Evolutionary conservation across 441 rosid species (phyloP).

Genomic region (Theobroma grandiflorum): DNA sequence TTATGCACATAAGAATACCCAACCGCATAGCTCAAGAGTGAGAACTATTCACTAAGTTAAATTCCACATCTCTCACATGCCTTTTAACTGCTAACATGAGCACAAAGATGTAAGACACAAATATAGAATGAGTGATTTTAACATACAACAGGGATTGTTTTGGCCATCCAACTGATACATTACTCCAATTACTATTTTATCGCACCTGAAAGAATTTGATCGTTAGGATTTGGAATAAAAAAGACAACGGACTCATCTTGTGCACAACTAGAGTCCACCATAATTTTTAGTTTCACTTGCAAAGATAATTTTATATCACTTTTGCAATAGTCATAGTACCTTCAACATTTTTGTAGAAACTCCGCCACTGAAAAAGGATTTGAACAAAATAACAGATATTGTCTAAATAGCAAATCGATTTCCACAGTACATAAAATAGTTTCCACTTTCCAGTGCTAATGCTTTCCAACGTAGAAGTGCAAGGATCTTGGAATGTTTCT

Average conservation of each 20-base stretch:
- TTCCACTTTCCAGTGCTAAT: not conserved
- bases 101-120: not conserved
- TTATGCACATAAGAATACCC: not conserved
- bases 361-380: not conserved
- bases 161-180: not conserved
- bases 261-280: not conserved
- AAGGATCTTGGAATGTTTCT: not conserved
- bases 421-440: not conserved
- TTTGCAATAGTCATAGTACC: not conserved
- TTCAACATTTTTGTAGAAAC: not conserved
- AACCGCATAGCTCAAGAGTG: not conserved
- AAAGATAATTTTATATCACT: not conserved
- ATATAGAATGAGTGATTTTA: not conserved
- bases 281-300: not conserved
- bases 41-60: not conserved
- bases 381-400: not conserved
- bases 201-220: not conserved
- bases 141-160: slow-evolving; percentile 2
- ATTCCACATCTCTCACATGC: not conserved
- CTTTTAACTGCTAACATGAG: not conserved
- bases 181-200: not conserved
- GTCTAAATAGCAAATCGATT: not conserved
- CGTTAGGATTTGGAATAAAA: not conserved
- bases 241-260: not conserved
- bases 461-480: not conserved